Percentiles rank a stretch among this genome's conserved stretches.
Evolutionary conservation across 768 basidiomycete genomes (phyloP).

Genomic region (Psilocybe sp.): DNA sequence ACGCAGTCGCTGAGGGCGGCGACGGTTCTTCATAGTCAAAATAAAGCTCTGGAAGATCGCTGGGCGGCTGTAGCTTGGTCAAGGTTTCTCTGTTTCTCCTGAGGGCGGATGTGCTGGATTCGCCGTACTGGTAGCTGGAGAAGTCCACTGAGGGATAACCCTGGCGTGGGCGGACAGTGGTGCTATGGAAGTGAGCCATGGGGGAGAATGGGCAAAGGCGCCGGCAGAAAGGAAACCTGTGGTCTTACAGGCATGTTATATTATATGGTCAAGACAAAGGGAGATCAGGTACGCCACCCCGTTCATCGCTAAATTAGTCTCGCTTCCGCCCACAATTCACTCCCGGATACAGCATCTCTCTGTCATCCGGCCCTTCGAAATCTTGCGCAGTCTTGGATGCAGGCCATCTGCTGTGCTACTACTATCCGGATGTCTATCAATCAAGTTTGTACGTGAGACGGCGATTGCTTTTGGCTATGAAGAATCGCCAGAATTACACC

Average conservation of each 20-base stretch:
- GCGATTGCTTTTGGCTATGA: too few species aligned
- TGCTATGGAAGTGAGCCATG: conserved; percentile 13
- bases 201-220: conserved; percentile 20
- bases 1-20: conserved; percentile 25
- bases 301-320: conserved; percentile 19
- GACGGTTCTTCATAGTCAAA: conserved; percentile 23
- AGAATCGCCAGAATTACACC: too few species aligned
- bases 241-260: conserved; percentile 29
- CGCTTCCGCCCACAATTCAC: neutral
- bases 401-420: too few species aligned
- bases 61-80: conserved; percentile 7
- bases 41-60: conserved; percentile 24
- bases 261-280: conserved; percentile 27
- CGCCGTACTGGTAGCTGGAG: conserved; percentile 7
- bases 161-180: conserved; percentile 12
- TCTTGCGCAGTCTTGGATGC: too few species aligned
- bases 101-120: conserved; percentile 7
- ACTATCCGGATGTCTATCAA: too few species aligned
- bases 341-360: too few species aligned
- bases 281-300: conserved; percentile 33
- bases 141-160: conserved; percentile 14
- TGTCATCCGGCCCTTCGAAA: too few species aligned
- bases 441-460: too few species aligned
- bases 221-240: conserved; percentile 22
- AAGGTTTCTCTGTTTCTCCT: conserved; percentile 4